Percentiles rank a stretch among this genome's conserved stretches.
These are phyloP conservation scores for Sugiyamaella castrensis DNA, from an alignment of 1,139 yeast species.

Conservation along the genomic window DNA sequence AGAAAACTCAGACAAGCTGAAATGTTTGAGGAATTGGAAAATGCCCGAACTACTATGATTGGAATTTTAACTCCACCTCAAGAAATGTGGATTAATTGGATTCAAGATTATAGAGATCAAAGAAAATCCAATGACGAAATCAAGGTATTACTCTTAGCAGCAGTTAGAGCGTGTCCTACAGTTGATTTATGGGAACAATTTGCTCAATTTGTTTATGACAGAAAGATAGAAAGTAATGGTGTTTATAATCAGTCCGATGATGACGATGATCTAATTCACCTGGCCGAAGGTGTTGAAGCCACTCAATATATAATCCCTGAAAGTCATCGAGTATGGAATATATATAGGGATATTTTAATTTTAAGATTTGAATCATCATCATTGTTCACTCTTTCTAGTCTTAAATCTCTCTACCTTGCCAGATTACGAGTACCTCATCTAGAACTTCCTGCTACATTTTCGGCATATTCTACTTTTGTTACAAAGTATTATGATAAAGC, in stretches of 20 bases:
- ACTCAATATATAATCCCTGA: conserved; percentile 41
- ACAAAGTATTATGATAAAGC: conserved; percentile 31
- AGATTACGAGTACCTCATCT: conserved; percentile 47
- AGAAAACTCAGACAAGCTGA: conserved; percentile 1
- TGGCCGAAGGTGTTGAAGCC: conserved; percentile 28
- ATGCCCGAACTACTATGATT: conserved; percentile 11
- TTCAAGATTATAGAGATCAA: conserved; percentile 22
- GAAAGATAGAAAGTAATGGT: not conserved
- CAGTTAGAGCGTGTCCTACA: conserved; percentile 24
- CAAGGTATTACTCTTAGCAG: conserved; percentile 22
- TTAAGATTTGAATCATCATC: conserved; percentile 1
- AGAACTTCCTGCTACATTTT: conserved; percentile 44
- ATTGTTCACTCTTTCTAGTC: conserved; percentile 1
- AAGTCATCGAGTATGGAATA: conserved; percentile 42
- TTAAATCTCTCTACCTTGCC: conserved; percentile 37
- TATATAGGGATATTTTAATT: conserved; percentile 23
- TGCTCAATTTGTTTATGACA: conserved; percentile 8
- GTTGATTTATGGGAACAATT: conserved; percentile 27
- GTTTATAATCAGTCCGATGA: too few species aligned
- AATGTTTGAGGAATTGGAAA: conserved; percentile 11
- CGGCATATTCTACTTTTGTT: conserved; percentile 46
- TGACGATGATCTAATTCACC: not conserved
- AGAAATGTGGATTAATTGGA: conserved; percentile 31
- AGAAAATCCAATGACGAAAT: conserved; percentile 7
- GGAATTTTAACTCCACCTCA: conserved; percentile 12